Evolutionary conservation across 805 yeast species (phyloP), one percentile per base, ranked within the genome.

Genomic region (Danielia oregonensis): DNA sequence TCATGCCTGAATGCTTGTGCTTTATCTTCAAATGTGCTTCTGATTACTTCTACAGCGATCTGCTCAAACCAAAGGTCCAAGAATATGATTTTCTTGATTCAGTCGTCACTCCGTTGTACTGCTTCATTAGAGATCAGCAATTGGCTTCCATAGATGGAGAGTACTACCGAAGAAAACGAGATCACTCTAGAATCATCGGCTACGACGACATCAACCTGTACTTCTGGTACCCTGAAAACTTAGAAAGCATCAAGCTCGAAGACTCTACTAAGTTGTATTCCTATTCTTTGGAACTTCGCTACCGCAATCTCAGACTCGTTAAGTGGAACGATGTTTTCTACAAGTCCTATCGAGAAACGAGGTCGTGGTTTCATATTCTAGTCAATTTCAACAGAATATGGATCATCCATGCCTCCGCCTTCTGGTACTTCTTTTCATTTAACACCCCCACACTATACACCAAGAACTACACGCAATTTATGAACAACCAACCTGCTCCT

Each of bases 101-200:
- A 10, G 59, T 70, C 4, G 67, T 74, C 11, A 67, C 69, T 4
- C 79, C 79, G 1, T 31, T 74, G 12, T 74, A 82, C 63, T 57
- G 62, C 35, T 86, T 70, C 52, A 66, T 85, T 24, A 72, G 82
- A 43, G 75, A 73, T 41, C 95, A 87, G 61, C 82, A 79, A 18
- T 81, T 76, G 54, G 76, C 75, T 44, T 54, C 69, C 6, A 38
- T 60, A 17, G 74, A 77, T 29, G 86, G 82, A 3, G 63, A 62
- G 34, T 6, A 6, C 6, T 77, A 72, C 61, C 68, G 71, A 24
- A 35, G 37, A 10, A 76, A 79, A 58, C 76, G 79, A 41, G 93
- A 86, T 61, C 93, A 79, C 66, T 55, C 69, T 56, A 55, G 73
- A 45, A 66, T 79, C 54, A 52, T 79, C 56, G 73, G 85, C 42